A percentile compares a stretch with the other conserved stretches of the same genome.
phyloP scores from a whole-genome alignment of 2,329 filamentous ascomycete genomes.

The Trichoderma koningiopsis region DNA sequence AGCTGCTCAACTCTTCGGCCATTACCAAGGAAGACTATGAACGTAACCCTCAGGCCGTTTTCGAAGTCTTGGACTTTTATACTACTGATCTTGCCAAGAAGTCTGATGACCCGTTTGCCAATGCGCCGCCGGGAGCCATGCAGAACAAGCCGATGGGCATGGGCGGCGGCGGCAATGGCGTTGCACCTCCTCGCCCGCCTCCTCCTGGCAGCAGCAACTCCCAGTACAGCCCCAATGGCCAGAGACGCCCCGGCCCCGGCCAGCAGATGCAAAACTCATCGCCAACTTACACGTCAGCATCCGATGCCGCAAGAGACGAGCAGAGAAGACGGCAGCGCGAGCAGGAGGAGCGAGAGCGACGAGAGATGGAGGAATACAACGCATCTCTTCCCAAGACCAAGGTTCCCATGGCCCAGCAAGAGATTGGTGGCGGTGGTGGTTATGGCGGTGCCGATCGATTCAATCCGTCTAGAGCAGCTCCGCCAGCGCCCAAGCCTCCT shows the following conservation, averaged over 20 bases:
- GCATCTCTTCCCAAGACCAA: conserved; percentile 82
- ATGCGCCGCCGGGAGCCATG: conserved; percentile 58
- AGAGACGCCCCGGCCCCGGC: conserved; percentile 47
- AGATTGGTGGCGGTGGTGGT: conserved; percentile 68
- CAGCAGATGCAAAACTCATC: conserved; percentile 61
- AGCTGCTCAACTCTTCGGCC: conserved; percentile 90
- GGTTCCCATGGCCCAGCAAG: conserved; percentile 81
- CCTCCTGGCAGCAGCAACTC: conserved; percentile 41
- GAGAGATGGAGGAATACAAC: conserved; percentile 86
- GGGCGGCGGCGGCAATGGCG: conserved; percentile 57
- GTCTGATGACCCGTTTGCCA: conserved; percentile 69
- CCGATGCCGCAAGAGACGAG: conserved; percentile 56
- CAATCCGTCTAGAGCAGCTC: conserved; percentile 82
- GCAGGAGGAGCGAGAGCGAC: conserved; percentile 66
- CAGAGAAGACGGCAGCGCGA: conserved; percentile 62
- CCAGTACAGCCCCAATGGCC: conserved; percentile 48
- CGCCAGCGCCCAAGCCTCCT: conserved; percentile 70
- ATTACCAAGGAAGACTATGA: conserved; percentile 99
- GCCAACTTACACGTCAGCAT: conserved; percentile 52
- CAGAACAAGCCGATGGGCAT: conserved; percentile 62
- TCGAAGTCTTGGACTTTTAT: conserved; percentile 83
- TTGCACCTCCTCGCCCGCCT: conserved; percentile 70
- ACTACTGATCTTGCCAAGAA: conserved; percentile 80
- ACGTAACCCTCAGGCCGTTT: conserved; percentile 85
- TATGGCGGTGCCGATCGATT: conserved; percentile 65